A percentile compares a stretch with the other conserved stretches of the same genome.
phyloP scores from a whole-genome alignment of 2,329 filamentous ascomycete genomes.

The Colletotrichum karsti region DNA sequence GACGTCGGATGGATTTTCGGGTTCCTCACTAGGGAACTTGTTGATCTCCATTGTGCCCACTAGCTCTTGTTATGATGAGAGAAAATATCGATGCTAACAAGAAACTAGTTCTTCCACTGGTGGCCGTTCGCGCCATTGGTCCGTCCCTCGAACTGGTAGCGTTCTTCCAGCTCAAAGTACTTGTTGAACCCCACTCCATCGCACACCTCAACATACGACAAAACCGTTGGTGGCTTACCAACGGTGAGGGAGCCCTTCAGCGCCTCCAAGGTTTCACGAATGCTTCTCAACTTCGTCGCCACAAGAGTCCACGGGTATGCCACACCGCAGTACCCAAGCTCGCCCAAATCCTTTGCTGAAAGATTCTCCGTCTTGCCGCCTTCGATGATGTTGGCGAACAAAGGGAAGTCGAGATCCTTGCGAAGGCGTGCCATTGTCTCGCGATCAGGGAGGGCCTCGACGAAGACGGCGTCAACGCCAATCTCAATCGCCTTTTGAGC shows the following conservation, averaged over 20 bases:
- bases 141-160: conserved; percentile 12
- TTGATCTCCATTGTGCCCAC: too few relatives aligned
- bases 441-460: conserved; percentile 51
- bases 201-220: conserved; percentile 53
- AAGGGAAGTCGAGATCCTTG: conserved; percentile 45
- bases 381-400: conserved; percentile 49
- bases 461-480: conserved; percentile 53
- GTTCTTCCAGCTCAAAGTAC: conserved; percentile 38
- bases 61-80: too few relatives aligned
- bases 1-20: too few relatives aligned
- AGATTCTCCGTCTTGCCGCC: conserved; percentile 45
- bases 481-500: conserved; percentile 51
- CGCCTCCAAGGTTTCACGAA: conserved; percentile 44
- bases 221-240: conserved; percentile 50
- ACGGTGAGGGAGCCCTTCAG: conserved; percentile 51
- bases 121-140: conserved; percentile 19
- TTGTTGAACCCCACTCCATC: conserved; percentile 54
- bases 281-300: conserved; percentile 50
- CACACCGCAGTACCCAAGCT: conserved; percentile 49
- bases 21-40: too few relatives aligned
- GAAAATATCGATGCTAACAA: too few relatives aligned
- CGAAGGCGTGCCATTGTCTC: conserved; percentile 49
- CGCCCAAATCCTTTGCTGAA: conserved; percentile 41
- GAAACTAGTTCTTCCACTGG: conserved; percentile 5
- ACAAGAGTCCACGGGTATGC: conserved; percentile 55